A percentile compares a stretch with the other conserved stretches of the same genome.
Conservation (phyloP, 2,329 filamentous ascomycete genomes). For the Trichoderma gracile region DNA sequence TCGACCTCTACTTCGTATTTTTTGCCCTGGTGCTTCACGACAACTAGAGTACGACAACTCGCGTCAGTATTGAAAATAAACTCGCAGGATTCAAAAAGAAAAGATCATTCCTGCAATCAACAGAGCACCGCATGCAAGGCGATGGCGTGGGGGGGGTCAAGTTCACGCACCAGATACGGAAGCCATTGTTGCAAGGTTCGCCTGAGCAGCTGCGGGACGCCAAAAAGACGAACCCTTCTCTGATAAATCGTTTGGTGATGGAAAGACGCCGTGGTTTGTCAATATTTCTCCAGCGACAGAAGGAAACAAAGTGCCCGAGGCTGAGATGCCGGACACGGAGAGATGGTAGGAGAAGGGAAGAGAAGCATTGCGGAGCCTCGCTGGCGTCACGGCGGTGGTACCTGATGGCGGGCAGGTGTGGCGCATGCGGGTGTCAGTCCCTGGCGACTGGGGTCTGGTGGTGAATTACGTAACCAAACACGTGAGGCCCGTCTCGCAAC, state of each 20-base stretch:
- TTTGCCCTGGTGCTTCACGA: constrained; percentile 94
- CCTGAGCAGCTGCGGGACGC: constrained; percentile 16
- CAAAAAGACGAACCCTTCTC: neutral
- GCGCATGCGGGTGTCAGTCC: neutral
- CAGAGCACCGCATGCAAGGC: constrained; percentile 8
- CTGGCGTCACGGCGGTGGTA: constrained; percentile 40
- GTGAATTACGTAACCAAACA: neutral
- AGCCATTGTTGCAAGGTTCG: constrained; percentile 47
- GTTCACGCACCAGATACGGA: constrained; percentile 54
- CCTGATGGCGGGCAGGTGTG: constrained; percentile 30
- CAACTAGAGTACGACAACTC: constrained; percentile 56
- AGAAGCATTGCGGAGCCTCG: constrained; percentile 18
- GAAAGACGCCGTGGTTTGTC: neutral
- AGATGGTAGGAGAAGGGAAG: neutral
- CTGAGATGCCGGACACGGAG: neutral
- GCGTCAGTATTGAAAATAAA: neutral
- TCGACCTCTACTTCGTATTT: constrained; percentile 95
- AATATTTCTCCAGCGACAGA: neutral
- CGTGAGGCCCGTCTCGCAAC: neutral
- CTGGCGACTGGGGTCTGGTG: neutral
- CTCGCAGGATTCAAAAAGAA: neutral
- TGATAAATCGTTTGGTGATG: neutral
- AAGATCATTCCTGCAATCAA: neutral
- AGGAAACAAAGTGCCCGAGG: neutral
- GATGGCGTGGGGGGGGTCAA: constrained; percentile 26